A percentile compares a stretch with the other conserved stretches of the same genome.
phyloP scores from a whole-genome alignment of 495 filamentous ascomycete species.

The Melanomma pulvis-pyrius region DNA sequence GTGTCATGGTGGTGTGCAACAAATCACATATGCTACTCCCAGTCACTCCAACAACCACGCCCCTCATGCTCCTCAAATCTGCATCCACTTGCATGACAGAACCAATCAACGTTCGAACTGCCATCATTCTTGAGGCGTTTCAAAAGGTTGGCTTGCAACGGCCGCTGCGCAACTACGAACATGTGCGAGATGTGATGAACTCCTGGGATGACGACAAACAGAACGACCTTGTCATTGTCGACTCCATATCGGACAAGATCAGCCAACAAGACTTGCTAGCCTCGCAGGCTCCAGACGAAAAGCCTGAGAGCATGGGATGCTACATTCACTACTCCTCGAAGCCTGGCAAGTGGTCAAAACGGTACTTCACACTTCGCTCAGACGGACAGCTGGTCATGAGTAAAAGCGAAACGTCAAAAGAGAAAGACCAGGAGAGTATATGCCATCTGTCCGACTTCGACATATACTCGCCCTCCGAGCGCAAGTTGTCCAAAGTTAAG shows the following conservation, averaged over 20 bases:
- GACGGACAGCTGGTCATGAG: constrained; percentile 76
- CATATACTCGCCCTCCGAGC: constrained; percentile 74
- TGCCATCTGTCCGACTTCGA: constrained; percentile 95
- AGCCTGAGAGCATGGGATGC: constrained; percentile 64
- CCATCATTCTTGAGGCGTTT: constrained; percentile 76
- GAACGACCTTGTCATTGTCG: constrained; percentile 67
- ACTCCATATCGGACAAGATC: constrained; percentile 51
- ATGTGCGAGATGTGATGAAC: constrained; percentile 83
- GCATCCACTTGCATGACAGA: constrained; percentile 58
- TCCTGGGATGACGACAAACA: constrained; percentile 82
- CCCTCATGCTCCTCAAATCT: constrained; percentile 67
- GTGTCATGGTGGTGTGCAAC: constrained; percentile 69
- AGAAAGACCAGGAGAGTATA: constrained; percentile 69
- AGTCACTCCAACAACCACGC: constrained; percentile 74
- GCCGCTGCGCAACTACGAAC: constrained; percentile 83
- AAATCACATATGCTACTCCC: constrained; percentile 63
- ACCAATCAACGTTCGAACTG: constrained; percentile 60
- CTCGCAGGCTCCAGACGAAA: constrained; percentile 57
- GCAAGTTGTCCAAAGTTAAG: constrained; percentile 51
- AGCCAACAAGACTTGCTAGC: constrained; percentile 54
- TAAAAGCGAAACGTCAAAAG: constrained; percentile 68
- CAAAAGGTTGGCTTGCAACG: constrained; percentile 76
- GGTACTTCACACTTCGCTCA: constrained; percentile 70
- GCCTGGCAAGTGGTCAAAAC: constrained; percentile 83
- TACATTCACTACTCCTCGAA: constrained; percentile 79